Evolutionary conservation across 1,139 yeast species (phyloP), one percentile per base, ranked within the genome.

Genomic region (Debaryomyces sp.): DNA sequence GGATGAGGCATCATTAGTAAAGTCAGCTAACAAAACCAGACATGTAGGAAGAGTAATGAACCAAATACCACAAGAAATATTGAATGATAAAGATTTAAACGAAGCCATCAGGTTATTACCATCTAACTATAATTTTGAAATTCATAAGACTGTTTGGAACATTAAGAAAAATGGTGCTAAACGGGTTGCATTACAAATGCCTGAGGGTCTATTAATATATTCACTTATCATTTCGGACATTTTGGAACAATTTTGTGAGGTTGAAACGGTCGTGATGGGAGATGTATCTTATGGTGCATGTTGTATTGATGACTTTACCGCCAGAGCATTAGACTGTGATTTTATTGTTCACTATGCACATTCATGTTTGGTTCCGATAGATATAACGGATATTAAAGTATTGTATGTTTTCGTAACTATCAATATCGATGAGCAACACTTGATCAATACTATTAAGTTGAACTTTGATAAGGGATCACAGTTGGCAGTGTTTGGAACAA

Each of bases 261-360:
- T 87, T 44, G 97, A 92, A 61, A 89, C 94, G 0, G 77, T 95
- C 1, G 96, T 94, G 5, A 95, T 94, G 99, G 99, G 99, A 2
- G 99, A 94, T 67, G 99, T 94, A 0, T 90, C 97, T 0, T 94
- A 94, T 61, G 99, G 99, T 30, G 99, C 99, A 0, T 94, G 99
- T 64, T 94, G 99, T 68, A 91, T 94, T 46, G 99, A 94, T 64
- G 99, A 94, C 64, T 94, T 79, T 63, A 92, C 99, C 0, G 99
- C 99, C 4, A 75, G 92, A 51, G 85, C 98, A 0, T 71, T 94
- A 41, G 96, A 89, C 47, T 95, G 99, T 68, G 99, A 94, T 64
- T 88, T 92, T 58, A 84, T 94, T 50, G 91, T 94, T 10, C 99
- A 95, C 68, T 94, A 94, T 67, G 99, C 99, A 1, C 99, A 94